Evolutionary conservation across 768 basidiomycete genomes (phyloP).

Genomic region (Calocybe indica): DNA sequence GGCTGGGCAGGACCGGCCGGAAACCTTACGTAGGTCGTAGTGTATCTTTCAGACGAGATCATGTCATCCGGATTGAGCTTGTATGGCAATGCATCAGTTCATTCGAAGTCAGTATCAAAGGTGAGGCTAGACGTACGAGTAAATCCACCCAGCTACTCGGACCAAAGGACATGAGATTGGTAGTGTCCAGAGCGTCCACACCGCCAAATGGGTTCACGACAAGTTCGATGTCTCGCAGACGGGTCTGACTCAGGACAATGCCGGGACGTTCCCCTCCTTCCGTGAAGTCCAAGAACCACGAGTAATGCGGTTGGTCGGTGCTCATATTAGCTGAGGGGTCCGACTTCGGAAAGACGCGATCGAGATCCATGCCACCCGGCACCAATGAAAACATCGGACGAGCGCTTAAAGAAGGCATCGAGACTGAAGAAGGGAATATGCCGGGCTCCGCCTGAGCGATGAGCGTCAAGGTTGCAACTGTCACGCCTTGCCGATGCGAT

Average conservation of each 20-base stretch:
- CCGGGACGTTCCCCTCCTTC: slow-evolving; percentile 44
- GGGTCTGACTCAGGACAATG: slow-evolving; percentile 65
- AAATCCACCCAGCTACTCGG: slow-evolving; percentile 62
- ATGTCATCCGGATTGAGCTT: slow-evolving; percentile 50
- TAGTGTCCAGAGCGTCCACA: slow-evolving; percentile 33
- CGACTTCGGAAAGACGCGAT: slow-evolving; percentile 45
- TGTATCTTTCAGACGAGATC: slow-evolving; percentile 58
- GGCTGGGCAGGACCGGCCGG: too few relatives aligned
- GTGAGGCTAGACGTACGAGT: slow-evolving; percentile 34
- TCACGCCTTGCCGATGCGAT: slow-evolving; percentile 38
- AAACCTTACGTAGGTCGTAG: slow-evolving; percentile 52
- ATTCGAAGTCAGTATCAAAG: slow-evolving; percentile 1
- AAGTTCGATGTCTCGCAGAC: slow-evolving; percentile 68
- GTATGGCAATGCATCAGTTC: slow-evolving; percentile 1
- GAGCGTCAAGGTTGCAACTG: slow-evolving; percentile 49
- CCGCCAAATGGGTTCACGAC: slow-evolving; percentile 53
- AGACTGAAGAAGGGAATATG: slow-evolving; percentile 36
- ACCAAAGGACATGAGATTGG: slow-evolving; percentile 40
- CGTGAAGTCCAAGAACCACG: slow-evolving; percentile 75
- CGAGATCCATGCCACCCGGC: slow-evolving; percentile 37
- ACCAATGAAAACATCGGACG: slow-evolving; percentile 53
- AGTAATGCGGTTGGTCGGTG: slow-evolving; percentile 17
- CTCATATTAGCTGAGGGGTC: slow-evolving; percentile 22
- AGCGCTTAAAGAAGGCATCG: slow-evolving; percentile 36
- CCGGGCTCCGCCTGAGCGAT: slow-evolving; percentile 26